These are phyloP conservation scores for Caryopteris hybrid DNA, from an alignment of 305 asterid genomes.

Conservation along the genomic window DNA sequence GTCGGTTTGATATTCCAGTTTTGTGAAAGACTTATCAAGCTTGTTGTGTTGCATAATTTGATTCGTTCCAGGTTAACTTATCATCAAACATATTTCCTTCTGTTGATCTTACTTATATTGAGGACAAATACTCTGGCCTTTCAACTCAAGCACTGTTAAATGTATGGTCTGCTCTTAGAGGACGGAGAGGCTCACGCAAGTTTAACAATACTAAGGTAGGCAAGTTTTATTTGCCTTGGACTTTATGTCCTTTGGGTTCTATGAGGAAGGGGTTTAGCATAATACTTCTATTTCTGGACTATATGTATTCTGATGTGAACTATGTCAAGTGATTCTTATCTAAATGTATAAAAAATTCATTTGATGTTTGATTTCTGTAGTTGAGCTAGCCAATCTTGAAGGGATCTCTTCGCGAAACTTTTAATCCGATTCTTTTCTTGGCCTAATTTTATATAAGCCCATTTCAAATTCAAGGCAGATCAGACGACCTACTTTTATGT, in stretches of 20 bases:
- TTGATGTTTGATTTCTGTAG: background rate
- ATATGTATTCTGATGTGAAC: background rate
- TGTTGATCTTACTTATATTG: conserved; percentile 56
- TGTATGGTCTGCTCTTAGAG: conserved; percentile 69
- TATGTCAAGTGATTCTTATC: background rate
- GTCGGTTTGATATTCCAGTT: background rate
- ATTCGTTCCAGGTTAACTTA: conserved; percentile 42
- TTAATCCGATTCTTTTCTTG: background rate
- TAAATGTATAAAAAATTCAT: background rate
- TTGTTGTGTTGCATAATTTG: conserved; percentile 18
- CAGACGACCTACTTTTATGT: background rate
- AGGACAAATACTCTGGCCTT: conserved; percentile 76
- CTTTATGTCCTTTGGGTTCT: background rate
- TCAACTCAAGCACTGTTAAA: conserved; percentile 79
- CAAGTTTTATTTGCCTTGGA: background rate
- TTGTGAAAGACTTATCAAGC: background rate
- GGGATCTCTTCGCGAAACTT: background rate
- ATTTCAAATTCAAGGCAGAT: background rate
- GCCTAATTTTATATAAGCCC: background rate
- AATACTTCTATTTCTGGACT: background rate
- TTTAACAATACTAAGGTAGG: conserved; percentile 47
- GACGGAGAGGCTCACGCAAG: conserved; percentile 42
- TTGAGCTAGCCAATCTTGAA: background rate
- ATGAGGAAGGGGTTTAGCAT: background rate
- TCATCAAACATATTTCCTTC: conserved; percentile 54